Evolutionary conservation across 2,329 filamentous ascomycete species (phyloP), one percentile per base, ranked within the genome.

Genomic region (Alternaria conjuncta): DNA sequence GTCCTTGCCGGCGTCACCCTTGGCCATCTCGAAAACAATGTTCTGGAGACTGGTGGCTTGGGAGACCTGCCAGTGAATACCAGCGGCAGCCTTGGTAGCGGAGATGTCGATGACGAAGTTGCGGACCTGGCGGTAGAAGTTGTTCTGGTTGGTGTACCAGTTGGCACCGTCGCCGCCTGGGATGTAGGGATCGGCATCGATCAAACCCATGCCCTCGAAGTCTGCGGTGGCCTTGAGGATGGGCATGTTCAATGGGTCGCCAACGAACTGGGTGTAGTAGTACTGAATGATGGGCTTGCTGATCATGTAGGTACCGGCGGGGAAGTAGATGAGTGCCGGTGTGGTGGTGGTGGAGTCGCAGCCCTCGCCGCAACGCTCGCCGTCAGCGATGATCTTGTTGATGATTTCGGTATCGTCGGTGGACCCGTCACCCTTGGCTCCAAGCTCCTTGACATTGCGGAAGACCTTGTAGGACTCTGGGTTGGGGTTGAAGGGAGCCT

Each of bases 251-350:
- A 87, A 76, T 53, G 90, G 89, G 82, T 98, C 94, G 61, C 95
- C 95, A 36, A 97, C 85, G 65, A 98, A 88, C 79, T 97, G 94
- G 10, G 94, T 97, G 84, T 97, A 97, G 85, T 98, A 98, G 80
- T 90, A 91, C 78, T 94, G 91, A 55, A 94, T 82, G 69, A 98
- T 88, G 21, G 95, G 92, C 74, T 85, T 86, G 77, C 89, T 93
- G 71, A 98, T 90, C 18, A 92, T 75, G 76, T 97, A 98, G 60
- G 89, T 96, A 69, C 95, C 94, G 11, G 92, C 85, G 43, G 94
- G 94, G 84, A 98, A 97, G 84, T 97, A 98, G 57, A 98, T 89
- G 13, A 98, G 83, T 25, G 93, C 95, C 0, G 95, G 95, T 1
- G 89, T 88, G n/a, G 87, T 87, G 4, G 95, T 98, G 30, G 87